Percentiles rank a stretch among this genome's conserved stretches.
Conservation (phyloP, 345 rosid genomes). For the Syzygium aqueum region DNA sequence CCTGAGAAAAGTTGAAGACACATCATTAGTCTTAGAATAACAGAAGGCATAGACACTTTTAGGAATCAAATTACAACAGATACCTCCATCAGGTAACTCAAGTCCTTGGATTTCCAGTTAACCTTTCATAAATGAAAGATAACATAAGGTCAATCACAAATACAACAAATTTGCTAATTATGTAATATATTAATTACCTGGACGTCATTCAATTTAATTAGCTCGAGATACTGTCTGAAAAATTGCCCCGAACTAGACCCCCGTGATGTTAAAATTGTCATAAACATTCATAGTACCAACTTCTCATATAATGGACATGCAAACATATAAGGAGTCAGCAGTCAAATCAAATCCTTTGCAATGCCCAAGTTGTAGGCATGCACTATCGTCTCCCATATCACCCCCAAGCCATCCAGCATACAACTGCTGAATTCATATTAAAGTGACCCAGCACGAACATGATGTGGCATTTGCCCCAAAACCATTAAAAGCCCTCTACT, state of each 20-base stretch:
- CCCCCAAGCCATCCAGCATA: no score
- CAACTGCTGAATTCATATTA: no score
- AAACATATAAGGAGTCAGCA: background rate
- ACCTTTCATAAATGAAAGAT: constrained; percentile 26
- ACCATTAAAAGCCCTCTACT: no score
- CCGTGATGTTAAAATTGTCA: constrained; percentile 18
- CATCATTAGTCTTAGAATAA: background rate
- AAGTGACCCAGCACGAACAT: no score
- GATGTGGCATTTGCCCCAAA: no score
- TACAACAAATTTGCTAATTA: background rate
- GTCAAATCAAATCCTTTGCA: background rate
- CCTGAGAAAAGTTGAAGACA: constrained; percentile 28
- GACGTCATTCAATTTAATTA: constrained; percentile 84
- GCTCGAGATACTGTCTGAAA: constrained; percentile 74
- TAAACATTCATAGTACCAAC: background rate
- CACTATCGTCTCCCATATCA: no score
- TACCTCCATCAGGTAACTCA: constrained; percentile 91
- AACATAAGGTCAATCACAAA: constrained; percentile 1
- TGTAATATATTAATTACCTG: constrained; percentile 30
- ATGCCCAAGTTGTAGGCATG: no score
- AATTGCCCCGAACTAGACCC: constrained; percentile 97
- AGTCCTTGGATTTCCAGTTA: constrained; percentile 75
- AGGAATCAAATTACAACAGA: background rate
- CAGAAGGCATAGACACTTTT: background rate
- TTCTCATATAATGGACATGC: background rate